Percentiles rank a stretch among this genome's conserved stretches.
Evolutionary conservation across 1,139 yeast genomes (phyloP).

Genomic region (Blastobotrys indianensis): DNA sequence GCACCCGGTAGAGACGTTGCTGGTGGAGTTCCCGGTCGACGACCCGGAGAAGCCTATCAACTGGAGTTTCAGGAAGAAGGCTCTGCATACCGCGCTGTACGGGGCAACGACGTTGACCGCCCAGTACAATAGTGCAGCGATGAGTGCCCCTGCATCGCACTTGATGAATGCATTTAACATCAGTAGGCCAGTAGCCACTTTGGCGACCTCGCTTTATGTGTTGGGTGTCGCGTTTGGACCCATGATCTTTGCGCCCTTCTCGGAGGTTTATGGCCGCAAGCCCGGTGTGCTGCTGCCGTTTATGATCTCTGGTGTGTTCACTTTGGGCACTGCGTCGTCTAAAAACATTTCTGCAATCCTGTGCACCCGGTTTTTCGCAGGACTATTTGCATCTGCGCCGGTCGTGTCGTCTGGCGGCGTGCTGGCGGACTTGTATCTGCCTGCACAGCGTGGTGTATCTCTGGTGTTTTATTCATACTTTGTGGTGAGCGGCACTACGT

Average conservation of each 20-base stretch:
- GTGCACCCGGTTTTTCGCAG: constrained; percentile 64
- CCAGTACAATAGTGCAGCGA: constrained; percentile 40
- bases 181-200: constrained; percentile 53
- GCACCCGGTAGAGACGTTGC: background rate
- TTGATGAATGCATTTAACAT: constrained; percentile 46
- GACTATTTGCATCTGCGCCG: constrained; percentile 69
- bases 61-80: constrained; percentile 36
- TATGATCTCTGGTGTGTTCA: constrained; percentile 42
- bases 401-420: constrained; percentile 77
- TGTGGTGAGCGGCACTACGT: constrained; percentile 67
- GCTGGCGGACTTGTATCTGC: constrained; percentile 60
- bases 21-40: constrained; percentile 15
- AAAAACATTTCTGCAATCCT: constrained; percentile 54
- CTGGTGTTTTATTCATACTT: constrained; percentile 63
- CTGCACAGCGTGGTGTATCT: constrained; percentile 62
- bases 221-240: constrained; percentile 78
- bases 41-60: constrained; percentile 31
- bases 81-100: constrained; percentile 38
- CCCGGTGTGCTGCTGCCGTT: constrained; percentile 61
- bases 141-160: constrained; percentile 42
- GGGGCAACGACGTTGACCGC: constrained; percentile 42
- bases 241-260: constrained; percentile 68
- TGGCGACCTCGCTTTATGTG: constrained; percentile 63
- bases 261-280: constrained; percentile 72
- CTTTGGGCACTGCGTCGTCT: constrained; percentile 27